These are phyloP conservation scores for Talaromyces sp. DNA, from an alignment of 2,329 filamentous ascomycete genomes.

Conservation along the genomic window DNA sequence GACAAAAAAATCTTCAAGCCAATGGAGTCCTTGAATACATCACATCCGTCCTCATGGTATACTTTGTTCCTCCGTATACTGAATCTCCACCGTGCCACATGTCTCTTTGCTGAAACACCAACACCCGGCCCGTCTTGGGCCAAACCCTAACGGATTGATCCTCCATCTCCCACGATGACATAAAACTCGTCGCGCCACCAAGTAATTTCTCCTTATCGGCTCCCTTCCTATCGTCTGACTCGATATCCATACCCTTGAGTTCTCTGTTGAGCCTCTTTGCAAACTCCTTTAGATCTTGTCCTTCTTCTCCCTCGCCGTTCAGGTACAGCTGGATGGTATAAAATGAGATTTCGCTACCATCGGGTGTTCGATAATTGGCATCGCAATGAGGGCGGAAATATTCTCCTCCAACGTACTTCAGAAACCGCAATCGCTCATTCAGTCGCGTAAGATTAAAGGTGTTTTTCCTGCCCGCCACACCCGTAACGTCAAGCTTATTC, in stretches of 20 bases:
- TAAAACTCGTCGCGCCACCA: slow-evolving; percentile 58
- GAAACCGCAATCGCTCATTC: slow-evolving; percentile 73
- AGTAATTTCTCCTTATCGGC: slow-evolving; percentile 32
- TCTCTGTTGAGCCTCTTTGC: slow-evolving; percentile 22
- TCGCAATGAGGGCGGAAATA: slow-evolving; percentile 75
- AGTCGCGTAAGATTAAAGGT: slow-evolving; percentile 45
- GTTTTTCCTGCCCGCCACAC: slow-evolving; percentile 44
- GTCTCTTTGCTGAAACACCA: slow-evolving; percentile 57
- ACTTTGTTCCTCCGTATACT: slow-evolving; percentile 54
- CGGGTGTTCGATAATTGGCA: slow-evolving; percentile 59
- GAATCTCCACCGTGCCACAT: slow-evolving; percentile 57
- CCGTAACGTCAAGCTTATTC: slow-evolving; percentile 45
- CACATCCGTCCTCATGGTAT: slow-evolving; percentile 57
- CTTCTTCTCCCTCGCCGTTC: slow-evolving; percentile 44
- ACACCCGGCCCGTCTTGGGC: slow-evolving; percentile 52
- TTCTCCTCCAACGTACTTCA: slow-evolving; percentile 69
- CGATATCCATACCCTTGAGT: slow-evolving; percentile 13
- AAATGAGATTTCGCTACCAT: slow-evolving; percentile 51
- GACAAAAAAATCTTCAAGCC: not conserved
- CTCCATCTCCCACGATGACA: slow-evolving; percentile 30
- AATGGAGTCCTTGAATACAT: not conserved
- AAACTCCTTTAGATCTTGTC: slow-evolving; percentile 32
- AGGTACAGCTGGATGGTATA: slow-evolving; percentile 60
- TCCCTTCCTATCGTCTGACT: slow-evolving; percentile 24
- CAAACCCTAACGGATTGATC: slow-evolving; percentile 43